Conservation (phyloP, 202 grass and related monocot species). For the Musa balbisiana region DNA sequence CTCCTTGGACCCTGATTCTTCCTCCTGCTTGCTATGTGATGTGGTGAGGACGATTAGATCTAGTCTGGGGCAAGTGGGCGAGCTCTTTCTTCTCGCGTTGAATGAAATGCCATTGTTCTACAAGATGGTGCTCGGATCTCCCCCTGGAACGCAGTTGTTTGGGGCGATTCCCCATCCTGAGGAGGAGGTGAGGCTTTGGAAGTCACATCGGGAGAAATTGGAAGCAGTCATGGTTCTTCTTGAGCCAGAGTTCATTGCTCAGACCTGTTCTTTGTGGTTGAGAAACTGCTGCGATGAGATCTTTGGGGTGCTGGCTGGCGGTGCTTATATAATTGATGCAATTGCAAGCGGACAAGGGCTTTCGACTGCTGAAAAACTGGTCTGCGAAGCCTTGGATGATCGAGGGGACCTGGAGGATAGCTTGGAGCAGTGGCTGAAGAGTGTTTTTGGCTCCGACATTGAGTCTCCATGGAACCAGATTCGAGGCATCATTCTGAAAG, state of each 20-base stretch:
- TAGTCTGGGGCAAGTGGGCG: slow-evolving; percentile 70
- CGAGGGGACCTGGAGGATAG: slow-evolving; percentile 62
- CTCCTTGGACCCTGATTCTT: slow-evolving; percentile 42
- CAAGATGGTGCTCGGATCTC: slow-evolving; percentile 72
- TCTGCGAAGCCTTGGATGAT: slow-evolving; percentile 53
- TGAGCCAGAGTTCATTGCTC: slow-evolving; percentile 47
- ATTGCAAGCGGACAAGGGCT: slow-evolving; percentile 63
- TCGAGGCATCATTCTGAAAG: slow-evolving; percentile 70
- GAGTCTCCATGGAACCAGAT: slow-evolving; percentile 97
- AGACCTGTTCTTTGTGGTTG: slow-evolving; percentile 64
- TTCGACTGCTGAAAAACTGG: slow-evolving; percentile 56
- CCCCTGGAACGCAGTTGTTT: slow-evolving; percentile 72
- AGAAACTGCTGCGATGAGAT: slow-evolving; percentile 64
- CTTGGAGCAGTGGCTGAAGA: slow-evolving; percentile 90
- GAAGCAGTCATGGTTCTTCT: slow-evolving; percentile 77
- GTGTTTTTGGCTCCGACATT: slow-evolving; percentile 79
- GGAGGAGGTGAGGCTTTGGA: slow-evolving; percentile 70
- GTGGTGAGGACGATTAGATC: slow-evolving; percentile 51
- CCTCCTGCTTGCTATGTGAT: slow-evolving; percentile 66
- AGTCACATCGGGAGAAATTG: slow-evolving; percentile 68
- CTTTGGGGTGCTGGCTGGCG: slow-evolving; percentile 51
- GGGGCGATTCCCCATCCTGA: slow-evolving; percentile 92
- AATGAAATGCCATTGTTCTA: slow-evolving; percentile 86
- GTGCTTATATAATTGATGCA: slow-evolving; percentile 49
- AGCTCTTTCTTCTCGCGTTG: slow-evolving; percentile 64